Percentiles rank a stretch among this genome's conserved stretches.
Evolutionary conservation across 768 basidiomycete genomes (phyloP).

Genomic region (Pleurotus ostreatus): DNA sequence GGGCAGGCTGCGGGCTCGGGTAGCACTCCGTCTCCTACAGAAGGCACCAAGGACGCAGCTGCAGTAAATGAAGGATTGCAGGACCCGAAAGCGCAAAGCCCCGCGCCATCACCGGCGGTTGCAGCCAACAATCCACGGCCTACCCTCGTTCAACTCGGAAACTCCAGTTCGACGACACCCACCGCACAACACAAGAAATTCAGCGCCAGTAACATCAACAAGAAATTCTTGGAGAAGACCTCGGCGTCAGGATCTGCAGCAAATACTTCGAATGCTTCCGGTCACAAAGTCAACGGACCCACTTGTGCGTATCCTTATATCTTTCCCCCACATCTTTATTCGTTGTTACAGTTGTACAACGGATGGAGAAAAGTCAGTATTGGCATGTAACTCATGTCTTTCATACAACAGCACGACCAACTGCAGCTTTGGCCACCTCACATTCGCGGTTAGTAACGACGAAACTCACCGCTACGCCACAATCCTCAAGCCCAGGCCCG

Average conservation of each 20-base stretch:
- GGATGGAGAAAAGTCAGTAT: conserved; percentile 7
- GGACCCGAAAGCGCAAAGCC: background rate
- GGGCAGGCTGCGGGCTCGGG: conserved; percentile 9
- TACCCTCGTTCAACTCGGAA: conserved; percentile 39
- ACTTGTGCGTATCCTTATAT: conserved; percentile 39
- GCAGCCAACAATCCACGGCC: conserved; percentile 27
- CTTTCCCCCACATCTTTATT: conserved; percentile 1
- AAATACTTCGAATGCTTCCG: conserved; percentile 35
- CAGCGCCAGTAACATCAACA: conserved; percentile 88
- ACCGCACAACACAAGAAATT: conserved; percentile 75
- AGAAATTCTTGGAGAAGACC: conserved; percentile 94
- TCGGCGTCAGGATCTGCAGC: conserved; percentile 49
- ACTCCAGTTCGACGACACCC: conserved; percentile 32
- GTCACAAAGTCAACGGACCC: conserved; percentile 44
- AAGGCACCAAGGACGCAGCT: background rate
- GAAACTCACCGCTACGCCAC: conserved; percentile 71
- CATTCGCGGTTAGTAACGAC: conserved; percentile 85
- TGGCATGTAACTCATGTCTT: conserved; percentile 1
- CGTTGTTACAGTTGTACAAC: conserved; percentile 4
- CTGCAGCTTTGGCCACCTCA: conserved; percentile 46
- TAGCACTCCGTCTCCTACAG: background rate
- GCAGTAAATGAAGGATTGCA: background rate
- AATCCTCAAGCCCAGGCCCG: conserved; percentile 52
- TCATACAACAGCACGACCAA: conserved; percentile 48
- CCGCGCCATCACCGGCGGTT: conserved; percentile 10